Conservation (phyloP, 2,329 filamentous ascomycete genomes). For the Macrophomina tecta region DNA sequence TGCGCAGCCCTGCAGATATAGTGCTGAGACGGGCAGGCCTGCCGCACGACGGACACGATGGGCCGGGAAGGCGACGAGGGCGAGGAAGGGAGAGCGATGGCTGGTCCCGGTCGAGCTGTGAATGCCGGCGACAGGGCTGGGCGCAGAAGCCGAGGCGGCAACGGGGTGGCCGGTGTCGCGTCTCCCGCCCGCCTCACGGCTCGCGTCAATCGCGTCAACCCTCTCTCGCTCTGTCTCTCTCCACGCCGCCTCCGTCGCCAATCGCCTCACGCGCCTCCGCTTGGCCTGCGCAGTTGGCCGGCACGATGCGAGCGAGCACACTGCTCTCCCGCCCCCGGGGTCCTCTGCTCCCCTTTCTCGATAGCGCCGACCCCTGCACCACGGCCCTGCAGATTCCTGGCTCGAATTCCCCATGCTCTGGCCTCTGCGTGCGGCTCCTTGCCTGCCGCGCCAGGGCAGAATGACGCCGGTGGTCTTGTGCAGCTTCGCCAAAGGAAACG, state of each 20-base stretch:
- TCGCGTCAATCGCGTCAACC: not conserved
- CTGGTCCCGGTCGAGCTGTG: too few relatives aligned
- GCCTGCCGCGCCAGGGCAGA: not conserved
- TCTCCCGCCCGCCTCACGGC: not conserved
- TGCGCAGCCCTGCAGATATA: too few relatives aligned
- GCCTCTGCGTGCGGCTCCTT: not conserved
- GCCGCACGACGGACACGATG: too few relatives aligned
- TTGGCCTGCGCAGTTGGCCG: not conserved
- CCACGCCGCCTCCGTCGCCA: not conserved
- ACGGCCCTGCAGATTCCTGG: not conserved
- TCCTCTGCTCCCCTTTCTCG: not conserved
- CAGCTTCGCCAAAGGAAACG: not conserved
- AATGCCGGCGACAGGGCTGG: too few relatives aligned
- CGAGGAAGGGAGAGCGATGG: too few relatives aligned
- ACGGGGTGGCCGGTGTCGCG: too few relatives aligned
- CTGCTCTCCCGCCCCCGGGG: not conserved
- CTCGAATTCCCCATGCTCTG: not conserved
- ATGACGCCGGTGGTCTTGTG: not conserved
- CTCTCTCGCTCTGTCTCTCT: too few relatives aligned
- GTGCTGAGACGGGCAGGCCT: too few relatives aligned
- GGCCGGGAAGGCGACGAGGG: too few relatives aligned
- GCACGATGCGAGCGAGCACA: not conserved
- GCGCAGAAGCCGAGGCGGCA: too few relatives aligned
- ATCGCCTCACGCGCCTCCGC: not conserved
- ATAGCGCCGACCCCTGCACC: slow-evolving; percentile 3